A percentile compares a stretch with the other conserved stretches of the same genome.
These are phyloP conservation scores for Cyclocybe cylindracea DNA, from an alignment of 768 basidiomycete species.

Conservation along the genomic window DNA sequence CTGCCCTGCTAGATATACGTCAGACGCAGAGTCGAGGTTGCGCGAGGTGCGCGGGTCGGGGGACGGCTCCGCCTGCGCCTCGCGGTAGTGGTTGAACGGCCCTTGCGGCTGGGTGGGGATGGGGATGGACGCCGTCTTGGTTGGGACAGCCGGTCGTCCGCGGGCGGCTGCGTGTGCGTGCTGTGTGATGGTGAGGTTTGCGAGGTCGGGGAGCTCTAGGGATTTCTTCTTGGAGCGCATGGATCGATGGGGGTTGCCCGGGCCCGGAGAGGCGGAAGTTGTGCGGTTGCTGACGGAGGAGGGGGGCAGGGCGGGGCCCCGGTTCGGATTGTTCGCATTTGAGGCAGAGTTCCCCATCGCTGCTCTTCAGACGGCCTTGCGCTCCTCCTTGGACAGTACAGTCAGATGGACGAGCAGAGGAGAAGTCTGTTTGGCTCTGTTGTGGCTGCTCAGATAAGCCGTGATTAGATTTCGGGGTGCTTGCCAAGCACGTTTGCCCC, in stretches of 20 bases:
- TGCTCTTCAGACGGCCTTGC: background rate
- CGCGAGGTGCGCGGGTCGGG: constrained; percentile 21
- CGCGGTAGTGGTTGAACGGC: constrained; percentile 24
- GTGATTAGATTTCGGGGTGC: no score
- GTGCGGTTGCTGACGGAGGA: constrained; percentile 8
- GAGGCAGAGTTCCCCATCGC: constrained; percentile 15
- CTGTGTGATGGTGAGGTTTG: constrained; percentile 32
- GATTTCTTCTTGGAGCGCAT: constrained; percentile 70
- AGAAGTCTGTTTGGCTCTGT: no score
- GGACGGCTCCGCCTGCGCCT: constrained; percentile 21
- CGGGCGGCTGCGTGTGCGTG: constrained; percentile 9
- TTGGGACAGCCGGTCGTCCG: constrained; percentile 17
- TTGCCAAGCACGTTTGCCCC: no score
- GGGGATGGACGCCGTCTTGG: constrained; percentile 39
- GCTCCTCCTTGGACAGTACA: no score
- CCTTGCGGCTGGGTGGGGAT: constrained; percentile 31
- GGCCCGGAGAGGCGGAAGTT: constrained; percentile 41
- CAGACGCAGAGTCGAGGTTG: constrained; percentile 28
- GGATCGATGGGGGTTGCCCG: constrained; percentile 53
- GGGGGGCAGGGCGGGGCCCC: background rate
- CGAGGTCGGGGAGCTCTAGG: constrained; percentile 76
- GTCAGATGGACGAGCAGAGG: no score
- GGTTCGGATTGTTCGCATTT: constrained; percentile 1
- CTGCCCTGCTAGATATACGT: constrained; percentile 15
- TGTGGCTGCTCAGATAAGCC: no score